Conservation (phyloP, 108 stramenopile genomes). For the Cyclostephanos tholiformis region DNA sequence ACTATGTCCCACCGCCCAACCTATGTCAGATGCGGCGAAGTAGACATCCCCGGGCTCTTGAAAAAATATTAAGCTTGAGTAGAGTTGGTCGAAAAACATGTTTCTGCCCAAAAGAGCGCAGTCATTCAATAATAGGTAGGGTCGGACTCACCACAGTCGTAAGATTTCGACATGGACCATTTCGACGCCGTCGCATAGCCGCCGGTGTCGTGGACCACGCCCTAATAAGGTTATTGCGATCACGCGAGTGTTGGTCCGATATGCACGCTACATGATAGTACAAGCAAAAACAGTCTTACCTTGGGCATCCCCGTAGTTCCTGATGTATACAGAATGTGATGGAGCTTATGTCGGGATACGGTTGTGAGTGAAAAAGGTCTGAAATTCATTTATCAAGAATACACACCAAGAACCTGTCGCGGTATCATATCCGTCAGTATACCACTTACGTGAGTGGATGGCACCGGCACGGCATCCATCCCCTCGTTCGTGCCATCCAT, state of each 20-base stretch:
- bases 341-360: slow-evolving; percentile 10
- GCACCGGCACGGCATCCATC: slow-evolving; percentile 53
- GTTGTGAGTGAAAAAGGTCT: too few species aligned
- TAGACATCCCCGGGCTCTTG: slow-evolving; percentile 68
- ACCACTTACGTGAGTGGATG: slow-evolving; percentile 45
- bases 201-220: slow-evolving; percentile 73
- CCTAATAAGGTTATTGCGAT: slow-evolving; percentile 11
- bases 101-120: background rate
- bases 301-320: slow-evolving; percentile 85
- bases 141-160: slow-evolving; percentile 20
- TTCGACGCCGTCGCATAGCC: slow-evolving; percentile 68
- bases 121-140: background rate
- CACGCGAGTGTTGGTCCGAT: too few species aligned
- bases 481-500: slow-evolving; percentile 20
- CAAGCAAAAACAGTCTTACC: background rate
- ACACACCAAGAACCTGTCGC: too few species aligned
- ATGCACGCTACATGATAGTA: too few species aligned
- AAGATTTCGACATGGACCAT: slow-evolving; percentile 67
- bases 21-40: slow-evolving; percentile 74
- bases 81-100: background rate
- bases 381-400: too few species aligned
- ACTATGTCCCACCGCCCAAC: slow-evolving; percentile 82
- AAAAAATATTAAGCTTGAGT: background rate
- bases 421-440: background rate
- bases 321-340: slow-evolving; percentile 72